Conservation (phyloP, 768 basidiomycete genomes). For the Cystobasidium ongulense region DNA sequence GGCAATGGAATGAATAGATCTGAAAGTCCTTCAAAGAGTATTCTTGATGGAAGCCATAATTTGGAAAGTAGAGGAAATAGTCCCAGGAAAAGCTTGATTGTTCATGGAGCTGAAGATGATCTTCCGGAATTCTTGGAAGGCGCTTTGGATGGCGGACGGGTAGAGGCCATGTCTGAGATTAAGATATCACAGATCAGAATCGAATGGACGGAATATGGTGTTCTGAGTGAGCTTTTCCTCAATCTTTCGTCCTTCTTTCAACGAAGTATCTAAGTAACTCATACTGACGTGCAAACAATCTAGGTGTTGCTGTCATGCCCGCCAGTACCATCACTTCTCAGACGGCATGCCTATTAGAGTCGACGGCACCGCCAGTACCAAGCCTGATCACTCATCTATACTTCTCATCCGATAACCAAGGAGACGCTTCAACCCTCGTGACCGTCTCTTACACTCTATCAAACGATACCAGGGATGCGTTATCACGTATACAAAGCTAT, state of each 20-base stretch:
- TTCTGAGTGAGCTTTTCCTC: background rate
- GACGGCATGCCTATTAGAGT: background rate
- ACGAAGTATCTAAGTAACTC: background rate
- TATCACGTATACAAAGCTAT: background rate
- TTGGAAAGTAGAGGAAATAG: background rate
- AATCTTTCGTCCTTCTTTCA: background rate
- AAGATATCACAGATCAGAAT: background rate
- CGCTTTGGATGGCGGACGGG: background rate
- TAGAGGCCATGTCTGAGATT: background rate
- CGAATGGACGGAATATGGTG: conserved; percentile 2
- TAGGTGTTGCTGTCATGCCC: background rate
- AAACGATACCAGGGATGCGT: background rate
- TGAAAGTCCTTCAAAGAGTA: conserved; percentile 3
- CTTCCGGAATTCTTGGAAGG: background rate
- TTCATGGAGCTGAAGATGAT: background rate
- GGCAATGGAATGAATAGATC: background rate
- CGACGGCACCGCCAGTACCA: background rate
- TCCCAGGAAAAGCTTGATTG: background rate
- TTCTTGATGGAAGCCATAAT: background rate
- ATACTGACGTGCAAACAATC: background rate
- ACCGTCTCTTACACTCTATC: background rate
- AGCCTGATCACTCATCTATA: background rate
- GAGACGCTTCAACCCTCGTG: background rate
- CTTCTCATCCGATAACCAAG: background rate
- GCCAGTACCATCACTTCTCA: background rate